Percentiles rank a stretch among this genome's conserved stretches.
These are phyloP conservation scores for Acacia confusa DNA, from an alignment of 306 rosid species.

Conservation along the genomic window DNA sequence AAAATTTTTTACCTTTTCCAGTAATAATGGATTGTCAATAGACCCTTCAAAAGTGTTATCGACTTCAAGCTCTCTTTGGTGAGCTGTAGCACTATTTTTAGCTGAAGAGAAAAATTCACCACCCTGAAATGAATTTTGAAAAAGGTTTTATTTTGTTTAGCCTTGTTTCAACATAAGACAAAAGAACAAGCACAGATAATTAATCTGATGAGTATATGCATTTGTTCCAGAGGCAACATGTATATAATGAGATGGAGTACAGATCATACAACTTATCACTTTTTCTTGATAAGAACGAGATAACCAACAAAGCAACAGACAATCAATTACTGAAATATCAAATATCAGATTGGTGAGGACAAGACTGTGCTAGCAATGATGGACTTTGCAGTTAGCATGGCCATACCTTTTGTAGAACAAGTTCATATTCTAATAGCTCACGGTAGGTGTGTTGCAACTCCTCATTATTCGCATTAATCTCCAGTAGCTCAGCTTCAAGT, in stretches of 20 bases:
- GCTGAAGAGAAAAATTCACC: conserved; percentile 75
- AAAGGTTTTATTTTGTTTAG: not conserved
- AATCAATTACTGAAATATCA: not conserved
- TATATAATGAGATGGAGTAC: conserved; percentile 8
- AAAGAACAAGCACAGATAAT: conserved; percentile 19
- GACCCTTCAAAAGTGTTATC: conserved; percentile 52
- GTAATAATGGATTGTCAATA: conserved; percentile 73
- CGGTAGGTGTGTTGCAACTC: conserved; percentile 63
- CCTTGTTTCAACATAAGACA: conserved; percentile 13
- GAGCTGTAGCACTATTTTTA: conserved; percentile 55
- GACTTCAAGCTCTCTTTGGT: conserved; percentile 55
- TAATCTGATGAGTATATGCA: not conserved
- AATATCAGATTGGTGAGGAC: conserved; percentile 18
- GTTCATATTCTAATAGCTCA: conserved; percentile 76
- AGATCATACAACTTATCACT: not conserved
- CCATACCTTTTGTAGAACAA: conserved; percentile 76
- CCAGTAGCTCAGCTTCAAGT: conserved; percentile 73
- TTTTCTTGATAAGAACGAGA: conserved; percentile 13
- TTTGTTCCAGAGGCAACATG: not conserved
- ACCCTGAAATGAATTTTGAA: conserved; percentile 45
- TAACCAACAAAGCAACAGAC: not conserved
- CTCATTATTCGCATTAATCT: conserved; percentile 69
- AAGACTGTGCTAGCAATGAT: not conserved
- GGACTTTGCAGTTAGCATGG: conserved; percentile 18
- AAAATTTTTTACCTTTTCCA: conserved; percentile 56